Evolutionary conservation across 257 asterid genomes (phyloP), one percentile per base, ranked within the genome.

Genomic region (Fraxinus quadrangulata): DNA sequence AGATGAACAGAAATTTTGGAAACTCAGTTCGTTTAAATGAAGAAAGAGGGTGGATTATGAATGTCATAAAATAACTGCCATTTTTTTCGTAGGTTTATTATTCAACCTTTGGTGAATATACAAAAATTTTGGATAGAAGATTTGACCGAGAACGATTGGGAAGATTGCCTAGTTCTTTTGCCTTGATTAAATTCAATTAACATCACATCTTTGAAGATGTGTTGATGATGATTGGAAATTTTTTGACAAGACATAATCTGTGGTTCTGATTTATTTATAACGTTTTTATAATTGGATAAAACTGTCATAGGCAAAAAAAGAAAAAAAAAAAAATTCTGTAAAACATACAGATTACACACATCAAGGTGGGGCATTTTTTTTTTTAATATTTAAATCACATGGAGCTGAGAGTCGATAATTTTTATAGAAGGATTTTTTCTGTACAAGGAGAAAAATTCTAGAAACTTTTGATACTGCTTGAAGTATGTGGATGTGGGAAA

Each of bases 1-100:
- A 56, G 12, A 74, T 85, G 74, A 86, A 54, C 61, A 47, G 61
- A 77, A 67, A 63, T 40, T 70, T 65, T n/a, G 17, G 73, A 47
- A 59, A 36, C 69, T 63, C 19, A 33, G 40, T 59, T 70, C 75
- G 7, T 73, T 54, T 45, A 59, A 19, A 51, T 54, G 79, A 76
- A 26, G 65, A 63, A 76, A 68, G 21, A 31, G 24, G 67, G 59
- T 72, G 79, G 75, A 76, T 72, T 67, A 17, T 51, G 36, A 16
- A 66, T 56, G 28, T 56, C 59, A 47, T 47, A 16, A 47, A 47
- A 47, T 14, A 14, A 16, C 59, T 13, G 6, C n/a, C 56, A 47
- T 47, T 47, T 47, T 4, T 16, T 37, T 39, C 11, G 7, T 14
- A 3, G 65, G 11, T 54, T 17, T 17, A 54, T 54, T 54, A 17